These are phyloP conservation scores for Cicer yamashitae DNA, from an alignment of 306 rosid genomes.

Conservation along the genomic window DNA sequence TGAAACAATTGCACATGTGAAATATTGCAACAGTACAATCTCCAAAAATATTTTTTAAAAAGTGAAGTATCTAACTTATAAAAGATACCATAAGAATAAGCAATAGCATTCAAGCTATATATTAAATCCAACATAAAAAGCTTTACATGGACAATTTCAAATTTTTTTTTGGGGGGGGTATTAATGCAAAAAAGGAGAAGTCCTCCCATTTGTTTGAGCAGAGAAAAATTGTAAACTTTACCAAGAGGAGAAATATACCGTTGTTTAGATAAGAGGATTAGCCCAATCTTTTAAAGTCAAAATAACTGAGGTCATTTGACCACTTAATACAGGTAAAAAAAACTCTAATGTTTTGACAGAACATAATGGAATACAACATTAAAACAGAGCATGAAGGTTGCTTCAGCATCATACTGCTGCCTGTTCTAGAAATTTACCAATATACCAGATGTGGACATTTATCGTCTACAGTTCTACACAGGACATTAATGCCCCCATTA, in stretches of 20 bases:
- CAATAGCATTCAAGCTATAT: neutral
- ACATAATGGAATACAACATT: constrained; percentile 4
- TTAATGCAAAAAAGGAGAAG: too few species aligned
- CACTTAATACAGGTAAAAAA: neutral
- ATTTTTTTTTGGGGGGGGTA: too few species aligned
- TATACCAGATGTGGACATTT: neutral
- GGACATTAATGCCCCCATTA: neutral
- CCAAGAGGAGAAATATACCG: too few species aligned
- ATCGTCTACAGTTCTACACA: neutral
- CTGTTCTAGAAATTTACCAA: neutral
- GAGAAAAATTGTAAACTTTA: too few species aligned
- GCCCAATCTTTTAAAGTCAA: too few species aligned
- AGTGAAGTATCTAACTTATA: neutral
- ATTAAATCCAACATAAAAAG: too few species aligned
- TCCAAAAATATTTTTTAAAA: neutral
- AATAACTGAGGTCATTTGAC: too few species aligned
- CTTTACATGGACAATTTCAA: too few species aligned
- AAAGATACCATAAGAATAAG: neutral
- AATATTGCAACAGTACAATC: neutral
- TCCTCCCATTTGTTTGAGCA: too few species aligned
- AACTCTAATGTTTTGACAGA: neutral
- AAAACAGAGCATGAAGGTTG: neutral
- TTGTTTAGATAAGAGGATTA: too few species aligned
- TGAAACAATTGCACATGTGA: constrained; percentile 15
- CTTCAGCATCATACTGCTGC: neutral